Base-by-base conservation (phyloP, 2,329 filamentous ascomycete genomes). In the Dactylellina drechsleri region DNA sequence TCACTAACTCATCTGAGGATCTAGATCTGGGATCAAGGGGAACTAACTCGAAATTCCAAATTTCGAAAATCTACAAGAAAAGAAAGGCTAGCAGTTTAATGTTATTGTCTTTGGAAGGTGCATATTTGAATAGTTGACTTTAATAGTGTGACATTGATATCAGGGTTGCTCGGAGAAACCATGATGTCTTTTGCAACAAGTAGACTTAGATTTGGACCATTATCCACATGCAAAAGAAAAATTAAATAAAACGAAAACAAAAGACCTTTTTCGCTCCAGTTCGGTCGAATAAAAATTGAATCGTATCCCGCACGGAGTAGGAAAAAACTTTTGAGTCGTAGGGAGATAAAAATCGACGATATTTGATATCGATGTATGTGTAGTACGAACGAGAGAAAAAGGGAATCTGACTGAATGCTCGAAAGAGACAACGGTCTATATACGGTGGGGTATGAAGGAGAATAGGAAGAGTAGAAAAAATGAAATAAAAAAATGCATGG, bases 251-350 rank as follows among this genome's bases (percentile, higher is more conserved):
- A 43, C 52, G 40, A 58, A 57, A 62, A 18, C 15, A 28, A 47
- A 57, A 20, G 20, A 54, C 59, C n/a, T 58, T 66, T 67, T 62
- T 45, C 61, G 70, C 70, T 62, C 57, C 70, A 31, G 43, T 50
- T 74, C 62, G 70, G 49, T 58, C 56, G 40, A 66, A 67, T 53
- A 62, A 50, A 23, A 52, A 36, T 70, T 26, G 54, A 36, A 60
- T 60, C 68, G 56, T 54, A 58, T 66, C 62, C 62, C 54, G 61
- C 70, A 50, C 43, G 40, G 66, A 62, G 66, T 62, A 61, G 47
- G 56, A 62, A 49, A 73, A 31, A 60, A 74, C 41, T 59, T 74
- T 67, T 50, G 56, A 8, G 43, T 49, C 26, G 31, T 36, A 36
- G 41, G 31, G 5, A 6, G 23, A 23, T 23, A n/a, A 41, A 31